Evolutionary conservation across 2,329 filamentous ascomycete species (phyloP).

Genomic region (Cercospora beticola): DNA sequence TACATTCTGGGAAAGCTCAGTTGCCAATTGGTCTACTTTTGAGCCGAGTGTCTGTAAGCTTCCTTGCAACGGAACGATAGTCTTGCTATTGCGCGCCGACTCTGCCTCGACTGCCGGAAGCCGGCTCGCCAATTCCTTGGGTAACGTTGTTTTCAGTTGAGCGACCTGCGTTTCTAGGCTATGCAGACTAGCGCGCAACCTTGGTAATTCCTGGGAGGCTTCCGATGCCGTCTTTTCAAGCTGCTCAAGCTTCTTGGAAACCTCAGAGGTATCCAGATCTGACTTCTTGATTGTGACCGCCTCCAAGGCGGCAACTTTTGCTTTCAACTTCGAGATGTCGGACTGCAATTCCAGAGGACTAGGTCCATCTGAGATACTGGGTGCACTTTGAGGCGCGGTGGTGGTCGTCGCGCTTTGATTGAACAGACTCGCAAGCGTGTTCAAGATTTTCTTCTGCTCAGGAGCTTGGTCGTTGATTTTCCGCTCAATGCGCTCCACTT

Average conservation of each 20-base stretch:
- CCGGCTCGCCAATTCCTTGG: not conserved
- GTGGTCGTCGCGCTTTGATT: not conserved
- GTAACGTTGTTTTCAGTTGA: not conserved
- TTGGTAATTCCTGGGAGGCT: not conserved
- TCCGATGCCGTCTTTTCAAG: not conserved
- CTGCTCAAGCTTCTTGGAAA: not conserved
- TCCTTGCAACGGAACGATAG: not conserved
- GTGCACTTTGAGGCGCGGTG: not conserved
- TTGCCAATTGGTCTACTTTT: not conserved
- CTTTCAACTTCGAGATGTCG: not conserved
- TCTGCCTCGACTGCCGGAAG: not conserved
- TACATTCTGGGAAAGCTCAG: not conserved
- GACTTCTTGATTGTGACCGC: not conserved
- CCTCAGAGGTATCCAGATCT: not conserved
- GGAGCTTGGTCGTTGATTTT: not conserved
- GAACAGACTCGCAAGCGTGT: constrained; percentile 1
- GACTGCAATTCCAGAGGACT: not conserved
- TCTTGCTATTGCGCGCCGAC: not conserved
- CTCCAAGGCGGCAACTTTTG: constrained; percentile 1
- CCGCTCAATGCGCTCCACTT: constrained; percentile 1
- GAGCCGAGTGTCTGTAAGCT: not conserved
- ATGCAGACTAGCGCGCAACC: not conserved
- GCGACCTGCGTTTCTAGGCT: not conserved
- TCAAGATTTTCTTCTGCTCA: not conserved
- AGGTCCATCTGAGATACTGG: not conserved